A percentile compares a stretch with the other conserved stretches of the same genome.
Evolutionary conservation across 177 flowering plant species (phyloP).

Genomic region (Telopea speciosissima): DNA sequence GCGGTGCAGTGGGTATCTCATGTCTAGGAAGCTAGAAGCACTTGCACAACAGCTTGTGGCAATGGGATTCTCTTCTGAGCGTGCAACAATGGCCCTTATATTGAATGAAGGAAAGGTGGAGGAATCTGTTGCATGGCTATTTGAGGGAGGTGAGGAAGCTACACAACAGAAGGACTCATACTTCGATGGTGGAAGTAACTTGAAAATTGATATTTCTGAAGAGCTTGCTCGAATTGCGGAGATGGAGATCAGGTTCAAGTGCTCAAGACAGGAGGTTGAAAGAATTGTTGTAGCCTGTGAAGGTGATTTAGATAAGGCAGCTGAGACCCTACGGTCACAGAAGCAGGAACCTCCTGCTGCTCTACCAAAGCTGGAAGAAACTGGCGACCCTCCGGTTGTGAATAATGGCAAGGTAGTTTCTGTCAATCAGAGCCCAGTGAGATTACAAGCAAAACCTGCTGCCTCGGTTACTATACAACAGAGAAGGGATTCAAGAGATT

Average conservation of each 20-base stretch:
- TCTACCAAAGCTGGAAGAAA: constrained; percentile 47
- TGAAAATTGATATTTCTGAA: constrained; percentile 73
- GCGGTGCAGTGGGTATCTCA: constrained; percentile 66
- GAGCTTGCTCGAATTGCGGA: constrained; percentile 67
- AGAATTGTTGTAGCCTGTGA: constrained; percentile 67
- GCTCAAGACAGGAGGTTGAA: constrained; percentile 79
- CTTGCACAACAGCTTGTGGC: constrained; percentile 76
- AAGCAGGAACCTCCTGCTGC: constrained; percentile 45
- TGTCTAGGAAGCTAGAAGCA: constrained; percentile 75
- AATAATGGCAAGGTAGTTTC: constrained; percentile 19
- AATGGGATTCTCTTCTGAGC: constrained; percentile 81
- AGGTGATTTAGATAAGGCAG: constrained; percentile 79
- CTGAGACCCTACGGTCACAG: constrained; percentile 40
- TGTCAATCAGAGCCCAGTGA: constrained; percentile 21
- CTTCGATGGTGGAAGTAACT: constrained; percentile 35
- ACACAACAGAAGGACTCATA: constrained; percentile 26
- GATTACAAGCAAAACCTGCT: constrained; percentile 26
- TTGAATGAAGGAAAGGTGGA: constrained; percentile 73
- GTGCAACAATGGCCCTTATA: constrained; percentile 84
- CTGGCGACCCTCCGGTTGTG: constrained; percentile 30
- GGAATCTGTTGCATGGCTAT: constrained; percentile 75
- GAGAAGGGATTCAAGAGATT: constrained; percentile 56
- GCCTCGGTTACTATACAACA: constrained; percentile 34
- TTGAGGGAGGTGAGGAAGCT: constrained; percentile 56
- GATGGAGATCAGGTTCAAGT: constrained; percentile 49